Evolutionary conservation across 139 green algal genomes (phyloP), one percentile per base, ranked within the genome.

Genomic region (Trebouxia sp.): DNA sequence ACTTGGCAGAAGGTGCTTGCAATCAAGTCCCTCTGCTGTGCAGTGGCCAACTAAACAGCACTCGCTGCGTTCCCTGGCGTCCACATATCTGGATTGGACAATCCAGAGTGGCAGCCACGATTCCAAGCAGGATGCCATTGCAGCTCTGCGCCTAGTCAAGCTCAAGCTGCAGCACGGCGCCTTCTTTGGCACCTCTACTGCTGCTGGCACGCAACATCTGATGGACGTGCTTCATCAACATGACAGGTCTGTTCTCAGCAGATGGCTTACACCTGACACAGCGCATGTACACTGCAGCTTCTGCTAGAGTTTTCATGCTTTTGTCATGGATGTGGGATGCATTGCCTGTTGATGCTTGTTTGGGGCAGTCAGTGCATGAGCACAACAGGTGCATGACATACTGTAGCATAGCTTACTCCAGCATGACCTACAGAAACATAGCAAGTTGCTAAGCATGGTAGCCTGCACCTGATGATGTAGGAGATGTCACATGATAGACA

Each of bases 61-160:
- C 3, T 83, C 89, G 4, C 90, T 98, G 69, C 80, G 90, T 38
- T 53, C 87, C 56, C 75, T 93, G 76, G 65, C 83, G 9, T 82
- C 84, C 20, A 87, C 85, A 22, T 92, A 88, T 80, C 87, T 98
- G 45, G 82, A 89, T 58, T 87, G 91, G 41, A 86, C 67, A 65
- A 97, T 97, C 35, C 94, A 98, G 84, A 58, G 84, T 0, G 87
- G 87, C 47, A 56, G n/a, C 38, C 94, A 98, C 83, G 90, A 97
- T 88, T 92, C 85, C 24, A 81, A 92, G 0, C 86, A 92, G 20
- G 95, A 98, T 78, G 94, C 95, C 0, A 78, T 85, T 0, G 89
- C 92, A 1, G 92, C 95, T 4, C 86, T 98, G 90, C 93, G 98
- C 76, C 88, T 98, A 37, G 90, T 88, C 0, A 75, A 88, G 30